Percentiles rank a stretch among this genome's conserved stretches.
Conservation (phyloP, 305 asterid species). For the Fraxinus sp. region DNA sequence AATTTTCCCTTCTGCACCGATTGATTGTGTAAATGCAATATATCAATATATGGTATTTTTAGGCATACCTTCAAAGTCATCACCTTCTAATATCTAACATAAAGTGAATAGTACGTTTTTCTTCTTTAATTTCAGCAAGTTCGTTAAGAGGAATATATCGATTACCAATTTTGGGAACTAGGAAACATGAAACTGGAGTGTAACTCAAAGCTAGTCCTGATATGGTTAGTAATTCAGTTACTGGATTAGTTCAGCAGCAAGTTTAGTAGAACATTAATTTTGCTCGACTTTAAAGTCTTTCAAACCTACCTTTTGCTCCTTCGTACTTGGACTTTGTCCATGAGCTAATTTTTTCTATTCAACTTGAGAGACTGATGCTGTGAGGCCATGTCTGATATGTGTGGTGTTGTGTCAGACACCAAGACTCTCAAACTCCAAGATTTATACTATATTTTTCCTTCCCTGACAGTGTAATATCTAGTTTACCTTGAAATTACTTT, state of each 20-base stretch:
- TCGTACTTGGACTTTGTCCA: not conserved
- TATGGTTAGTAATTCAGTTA: not conserved
- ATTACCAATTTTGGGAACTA: not conserved
- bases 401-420: not conserved
- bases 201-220: not conserved
- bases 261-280: not conserved
- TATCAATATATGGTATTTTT: not conserved
- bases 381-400: not conserved
- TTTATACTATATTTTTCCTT: not conserved
- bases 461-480: not conserved
- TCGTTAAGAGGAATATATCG: not conserved
- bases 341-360: not conserved
- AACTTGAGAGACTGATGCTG: not conserved
- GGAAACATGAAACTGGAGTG: not conserved
- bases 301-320: not conserved
- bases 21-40: not conserved
- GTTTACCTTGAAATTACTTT: not conserved
- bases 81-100: not conserved
- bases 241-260: not conserved
- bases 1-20: not conserved
- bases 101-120: not conserved
- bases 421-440: not conserved
- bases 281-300: not conserved
- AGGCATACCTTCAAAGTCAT: not conserved
- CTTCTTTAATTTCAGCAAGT: not conserved